Conservation (phyloP, 805 yeast species). For the Starmerella stigmatis region DNA sequence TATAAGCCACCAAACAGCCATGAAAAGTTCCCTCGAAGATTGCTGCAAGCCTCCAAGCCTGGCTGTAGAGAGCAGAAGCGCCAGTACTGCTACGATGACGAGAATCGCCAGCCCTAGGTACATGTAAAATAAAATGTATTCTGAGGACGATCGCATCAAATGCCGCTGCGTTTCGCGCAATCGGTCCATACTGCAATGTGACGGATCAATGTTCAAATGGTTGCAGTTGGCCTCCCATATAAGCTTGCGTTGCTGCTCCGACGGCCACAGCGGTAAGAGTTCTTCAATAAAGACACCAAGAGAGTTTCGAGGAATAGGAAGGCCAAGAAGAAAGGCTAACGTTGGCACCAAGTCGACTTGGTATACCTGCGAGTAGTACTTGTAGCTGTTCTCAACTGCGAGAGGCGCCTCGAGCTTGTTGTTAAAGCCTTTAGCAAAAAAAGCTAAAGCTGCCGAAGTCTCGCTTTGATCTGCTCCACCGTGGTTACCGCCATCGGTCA, state of each 20-base stretch:
- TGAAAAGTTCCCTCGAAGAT: background rate
- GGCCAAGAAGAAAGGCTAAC: constrained; percentile 46
- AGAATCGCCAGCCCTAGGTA: constrained; percentile 34
- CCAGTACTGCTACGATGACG: constrained; percentile 28
- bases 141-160: constrained; percentile 43
- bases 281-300: constrained; percentile 61
- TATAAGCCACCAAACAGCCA: constrained; percentile 24
- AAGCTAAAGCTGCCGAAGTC: constrained; percentile 71
- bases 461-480: constrained; percentile 94
- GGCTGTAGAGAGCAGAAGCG: background rate
- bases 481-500: constrained; percentile 86
- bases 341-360: constrained; percentile 73
- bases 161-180: constrained; percentile 35
- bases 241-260: constrained; percentile 14
- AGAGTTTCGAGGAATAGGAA: constrained; percentile 61
- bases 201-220: constrained; percentile 10
- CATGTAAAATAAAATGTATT: constrained; percentile 53
- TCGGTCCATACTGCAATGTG: constrained; percentile 9
- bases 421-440: constrained; percentile 54
- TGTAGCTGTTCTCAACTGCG: constrained; percentile 36
- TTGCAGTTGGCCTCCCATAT: constrained; percentile 26
- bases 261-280: constrained; percentile 43
- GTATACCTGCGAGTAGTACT: constrained; percentile 44
- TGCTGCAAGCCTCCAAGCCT: background rate
- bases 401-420: constrained; percentile 21